phyloP scores from a whole-genome alignment of 2,329 filamentous ascomycete species.

The Cytospora leucostoma region DNA sequence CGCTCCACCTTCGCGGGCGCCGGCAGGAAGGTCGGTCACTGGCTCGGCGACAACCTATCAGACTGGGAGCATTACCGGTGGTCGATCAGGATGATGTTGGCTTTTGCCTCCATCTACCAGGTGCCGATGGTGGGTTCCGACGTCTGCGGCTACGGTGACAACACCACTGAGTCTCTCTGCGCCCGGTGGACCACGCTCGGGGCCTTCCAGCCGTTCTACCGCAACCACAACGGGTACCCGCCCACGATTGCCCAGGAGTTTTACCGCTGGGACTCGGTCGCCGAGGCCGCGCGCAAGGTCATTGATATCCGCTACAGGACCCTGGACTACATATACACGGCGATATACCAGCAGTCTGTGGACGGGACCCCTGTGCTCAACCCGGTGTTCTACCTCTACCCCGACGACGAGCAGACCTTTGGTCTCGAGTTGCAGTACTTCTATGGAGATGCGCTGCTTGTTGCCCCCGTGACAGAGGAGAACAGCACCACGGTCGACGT shows the following conservation, averaged over 20 bases:
- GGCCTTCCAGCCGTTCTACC: constrained; percentile 75
- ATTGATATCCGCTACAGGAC: constrained; percentile 70
- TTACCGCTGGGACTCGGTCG: constrained; percentile 65
- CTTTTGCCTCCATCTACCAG: constrained; percentile 66
- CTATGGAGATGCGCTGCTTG: constrained; percentile 46
- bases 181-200: constrained; percentile 75
- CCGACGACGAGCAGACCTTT: constrained; percentile 44
- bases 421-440: constrained; percentile 50
- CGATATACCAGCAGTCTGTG: constrained; percentile 60
- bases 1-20: constrained; percentile 75
- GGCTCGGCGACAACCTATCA: constrained; percentile 60
- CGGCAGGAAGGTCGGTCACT: constrained; percentile 63
- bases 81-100: constrained; percentile 59
- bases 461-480: constrained; percentile 49
- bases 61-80: constrained; percentile 60
- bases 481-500: constrained; percentile 45
- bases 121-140: constrained; percentile 71
- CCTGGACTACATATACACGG: constrained; percentile 75
- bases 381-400: constrained; percentile 71
- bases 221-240: constrained; percentile 63
- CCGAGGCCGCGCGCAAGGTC: constrained; percentile 62
- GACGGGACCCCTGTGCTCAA: constrained; percentile 66
- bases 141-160: constrained; percentile 73
- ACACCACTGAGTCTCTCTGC: constrained; percentile 69
- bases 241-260: constrained; percentile 65